A percentile compares a stretch with the other conserved stretches of the same genome.
Conservation (phyloP, 2,329 filamentous ascomycete genomes). For the Aspergillus luchuensis region DNA sequence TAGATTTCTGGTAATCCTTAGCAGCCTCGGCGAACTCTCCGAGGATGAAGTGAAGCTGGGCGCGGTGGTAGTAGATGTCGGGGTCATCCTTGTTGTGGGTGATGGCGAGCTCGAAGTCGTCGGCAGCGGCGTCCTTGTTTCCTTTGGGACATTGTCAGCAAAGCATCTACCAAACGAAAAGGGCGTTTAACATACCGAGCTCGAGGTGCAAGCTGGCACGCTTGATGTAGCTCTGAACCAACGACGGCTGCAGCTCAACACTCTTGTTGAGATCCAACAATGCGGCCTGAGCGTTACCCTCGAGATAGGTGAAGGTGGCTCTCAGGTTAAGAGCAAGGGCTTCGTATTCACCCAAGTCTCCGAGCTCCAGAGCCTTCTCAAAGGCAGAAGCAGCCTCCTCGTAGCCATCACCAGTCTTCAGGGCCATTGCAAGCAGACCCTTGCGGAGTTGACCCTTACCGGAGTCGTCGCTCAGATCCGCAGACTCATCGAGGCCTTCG, state of each 20-base stretch:
- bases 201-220: conserved; percentile 97
- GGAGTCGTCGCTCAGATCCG: conserved; percentile 73
- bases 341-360: conserved; percentile 78
- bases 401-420: conserved; percentile 88
- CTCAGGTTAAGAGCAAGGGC: conserved; percentile 95
- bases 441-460: conserved; percentile 84
- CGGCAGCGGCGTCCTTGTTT: conserved; percentile 79
- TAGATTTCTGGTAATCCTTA: conserved; percentile 99
- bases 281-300: conserved; percentile 82
- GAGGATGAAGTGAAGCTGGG: conserved; percentile 97
- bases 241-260: conserved; percentile 79
- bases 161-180: not conserved
- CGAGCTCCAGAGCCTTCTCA: conserved; percentile 81
- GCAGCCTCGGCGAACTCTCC: conserved; percentile 89
- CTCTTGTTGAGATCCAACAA: conserved; percentile 87
- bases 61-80: conserved; percentile 98
- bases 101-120: conserved; percentile 84
- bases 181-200: conserved; percentile 61
- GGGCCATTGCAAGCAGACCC: conserved; percentile 76
- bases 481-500: conserved; percentile 76
- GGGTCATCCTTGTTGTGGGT: conserved; percentile 84
- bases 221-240: conserved; percentile 99
- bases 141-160: conserved; percentile 53
- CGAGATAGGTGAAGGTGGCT: conserved; percentile 91
- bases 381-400: conserved; percentile 84